Base-by-base conservation (phyloP, 108 stramenopile genomes). In the Cyclotella sp. region DNA sequence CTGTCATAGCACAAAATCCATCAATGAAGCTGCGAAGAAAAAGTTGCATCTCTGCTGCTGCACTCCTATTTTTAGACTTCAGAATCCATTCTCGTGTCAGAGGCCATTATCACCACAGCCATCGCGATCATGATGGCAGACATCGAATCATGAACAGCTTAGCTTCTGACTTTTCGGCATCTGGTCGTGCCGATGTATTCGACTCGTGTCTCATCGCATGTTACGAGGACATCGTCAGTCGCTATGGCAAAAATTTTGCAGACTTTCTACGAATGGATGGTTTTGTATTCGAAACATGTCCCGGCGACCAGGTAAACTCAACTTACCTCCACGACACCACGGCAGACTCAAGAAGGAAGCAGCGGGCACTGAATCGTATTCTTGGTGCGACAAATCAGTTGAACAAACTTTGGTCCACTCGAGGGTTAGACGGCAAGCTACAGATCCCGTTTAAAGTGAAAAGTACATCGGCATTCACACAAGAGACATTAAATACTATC, bases 401-500 rank as follows among this genome's bases (percentile, higher is more conserved):
- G 57, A 16, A 29, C 19, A 45, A 62, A 13, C 44, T 55, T 14
- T 78, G 77, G 77, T 63, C 39, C 57, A 27, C 19, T 19, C 57
- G 68, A 4, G 49, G 61, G 0, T 16, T 41, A 1, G 60, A 69
- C 30, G 68, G 77, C 27, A 78, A 45, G 39, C 43, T 78, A 18
- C 46, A 64, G 10, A 70, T 78, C 8, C 77, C 77, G 0, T 78
- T 63, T 62, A 69, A 28, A 13, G 46, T 81, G 29, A 64, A 81
- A 39, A 46, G 52, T 18, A 63, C 73, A 40, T 15, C 39, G 16
- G 28, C 29, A 18, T 70, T 81, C 40, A 41, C 22, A 18, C 55
- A 52, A n/a, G 67, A 81, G 44, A 81, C 80, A n/a, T 19, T 29
- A 41, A 47, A 46, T 18, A 71, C 74, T 19, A 81, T 81, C 58